Evolutionary conservation across 495 filamentous ascomycete genomes (phyloP).

Genomic region (Entonaema liquescens): DNA sequence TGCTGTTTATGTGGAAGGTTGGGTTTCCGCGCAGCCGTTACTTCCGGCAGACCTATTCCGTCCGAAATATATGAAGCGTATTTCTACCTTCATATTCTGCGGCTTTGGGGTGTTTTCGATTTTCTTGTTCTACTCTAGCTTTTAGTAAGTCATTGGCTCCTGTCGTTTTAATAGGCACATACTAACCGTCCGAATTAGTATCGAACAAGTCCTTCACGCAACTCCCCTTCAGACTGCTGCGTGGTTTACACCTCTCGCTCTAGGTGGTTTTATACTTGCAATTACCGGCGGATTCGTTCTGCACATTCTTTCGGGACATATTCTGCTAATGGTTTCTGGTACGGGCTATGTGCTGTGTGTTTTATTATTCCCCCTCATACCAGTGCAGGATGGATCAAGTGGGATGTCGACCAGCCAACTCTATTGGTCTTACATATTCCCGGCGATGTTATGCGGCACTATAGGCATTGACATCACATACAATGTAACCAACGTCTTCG

Average conservation of each 20-base stretch:
- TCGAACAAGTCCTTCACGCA: conserved; percentile 70
- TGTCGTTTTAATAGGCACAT: neutral
- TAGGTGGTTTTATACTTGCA: conserved; percentile 77
- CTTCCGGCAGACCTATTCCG: conserved; percentile 78
- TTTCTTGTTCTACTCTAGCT: conserved; percentile 78
- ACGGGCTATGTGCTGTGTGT: conserved; percentile 70
- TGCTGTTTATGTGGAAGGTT: conserved; percentile 78
- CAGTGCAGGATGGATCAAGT: conserved; percentile 58
- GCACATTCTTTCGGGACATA: conserved; percentile 75
- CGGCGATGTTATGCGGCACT: conserved; percentile 82
- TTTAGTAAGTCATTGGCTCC: conserved; percentile 67
- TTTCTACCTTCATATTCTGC: conserved; percentile 74
- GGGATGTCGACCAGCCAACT: conserved; percentile 59
- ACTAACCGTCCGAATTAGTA: conserved; percentile 54
- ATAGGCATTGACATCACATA: conserved; percentile 86
- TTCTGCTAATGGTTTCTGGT: conserved; percentile 74
- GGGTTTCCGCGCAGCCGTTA: conserved; percentile 75
- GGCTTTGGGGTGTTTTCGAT: conserved; percentile 80
- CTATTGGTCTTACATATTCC: conserved; percentile 74
- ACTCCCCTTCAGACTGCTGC: conserved; percentile 75
- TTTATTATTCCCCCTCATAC: conserved; percentile 77
- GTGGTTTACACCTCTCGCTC: conserved; percentile 80
- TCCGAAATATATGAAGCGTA: conserved; percentile 74
- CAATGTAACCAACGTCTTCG: conserved; percentile 85
- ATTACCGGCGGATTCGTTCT: conserved; percentile 77